Evolutionary conservation across 441 rosid species (phyloP).

Genomic region (Eruca vesicaria): DNA sequence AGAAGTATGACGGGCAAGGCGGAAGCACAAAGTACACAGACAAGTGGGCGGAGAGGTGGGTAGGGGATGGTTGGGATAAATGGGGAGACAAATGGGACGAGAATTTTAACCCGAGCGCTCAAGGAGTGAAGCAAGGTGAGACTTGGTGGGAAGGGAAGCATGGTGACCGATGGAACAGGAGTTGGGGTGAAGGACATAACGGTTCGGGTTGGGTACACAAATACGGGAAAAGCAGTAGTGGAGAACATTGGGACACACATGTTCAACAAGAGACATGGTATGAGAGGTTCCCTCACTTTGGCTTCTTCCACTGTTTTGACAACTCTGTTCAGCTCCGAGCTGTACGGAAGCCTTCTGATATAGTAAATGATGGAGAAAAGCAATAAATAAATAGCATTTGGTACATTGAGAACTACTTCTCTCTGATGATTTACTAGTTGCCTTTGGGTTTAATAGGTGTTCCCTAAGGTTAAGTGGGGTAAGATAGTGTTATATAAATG

Average conservation of each 20-base stretch:
- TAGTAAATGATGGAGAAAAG: slow-evolving; percentile 5
- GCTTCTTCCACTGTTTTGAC: slow-evolving; percentile 89
- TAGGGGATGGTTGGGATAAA: slow-evolving; percentile 82
- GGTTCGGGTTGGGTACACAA: slow-evolving; percentile 96
- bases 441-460: neutral
- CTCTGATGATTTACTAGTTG: neutral
- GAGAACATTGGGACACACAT: slow-evolving; percentile 95
- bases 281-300: slow-evolving; percentile 94
- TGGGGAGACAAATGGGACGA: slow-evolving; percentile 99
- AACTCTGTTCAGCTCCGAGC: slow-evolving; percentile 81
- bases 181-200: slow-evolving; percentile 88
- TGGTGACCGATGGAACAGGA: slow-evolving; percentile 86
- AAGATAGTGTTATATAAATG: neutral
- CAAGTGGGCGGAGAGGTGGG: slow-evolving; percentile 94
- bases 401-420: neutral
- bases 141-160: slow-evolving; percentile 92
- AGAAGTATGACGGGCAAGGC: slow-evolving; percentile 84
- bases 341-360: slow-evolving; percentile 69
- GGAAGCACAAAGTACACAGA: slow-evolving; percentile 90
- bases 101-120: slow-evolving; percentile 61
- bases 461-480: neutral
- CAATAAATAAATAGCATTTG: neutral
- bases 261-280: slow-evolving; percentile 81
- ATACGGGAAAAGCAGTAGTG: slow-evolving; percentile 93
- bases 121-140: slow-evolving; percentile 95